Base-by-base conservation (phyloP, 1,284 basidiomycete genomes). In the Thecaphora thlaspeos region DNA sequence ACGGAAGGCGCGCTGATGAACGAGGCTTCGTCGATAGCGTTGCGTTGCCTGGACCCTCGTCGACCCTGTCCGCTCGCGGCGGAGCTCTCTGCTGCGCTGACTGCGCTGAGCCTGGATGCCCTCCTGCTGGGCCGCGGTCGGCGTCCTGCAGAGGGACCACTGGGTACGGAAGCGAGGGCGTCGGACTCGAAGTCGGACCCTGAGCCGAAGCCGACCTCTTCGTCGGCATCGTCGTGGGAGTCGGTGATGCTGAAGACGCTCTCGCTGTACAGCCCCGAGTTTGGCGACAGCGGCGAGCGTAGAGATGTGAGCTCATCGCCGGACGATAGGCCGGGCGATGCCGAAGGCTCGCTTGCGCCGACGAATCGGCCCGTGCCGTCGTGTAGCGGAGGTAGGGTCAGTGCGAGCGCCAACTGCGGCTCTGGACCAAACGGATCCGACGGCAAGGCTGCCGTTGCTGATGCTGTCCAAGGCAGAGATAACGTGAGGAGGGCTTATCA, bases 161-260 rank as follows among this genome's bases (percentile, higher is more conserved):
- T 59, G 14, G 61, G 53, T 34, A 48, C 45, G 4, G 61, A 63
- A n/a, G 54, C 56, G 32, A 34, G 9, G 12, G 32, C 32, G 43
- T 64, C 61, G 44, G 56, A 60, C 14, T 59, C 61, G 37, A 64
- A 64, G 26, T 64, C 61, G 37, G 61, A 64, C 23, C 61, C 61
- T 8, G 61, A 64, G 19, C 56, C 61, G 30, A 64, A 64, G 28
- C 53, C 61, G 14, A 64, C 46, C 48, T 64, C 61, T 44, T 60
- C 61, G 23, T 64, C 61, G 10, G 56, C 61, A 51, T 64, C 61
- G 46, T 53, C 43, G 22, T 59, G 55, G 12, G 53, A 55, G 12
- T 64, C 61, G 21, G 61, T 59, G 23, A 50, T 54, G 21, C 56
- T 60, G 39, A 56, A 54, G 8, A 54, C 51, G 2, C 53, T 60